Evolutionary conservation across 352 stramenopile species (phyloP).

Genomic region (Globisporangium mamillatum): DNA sequence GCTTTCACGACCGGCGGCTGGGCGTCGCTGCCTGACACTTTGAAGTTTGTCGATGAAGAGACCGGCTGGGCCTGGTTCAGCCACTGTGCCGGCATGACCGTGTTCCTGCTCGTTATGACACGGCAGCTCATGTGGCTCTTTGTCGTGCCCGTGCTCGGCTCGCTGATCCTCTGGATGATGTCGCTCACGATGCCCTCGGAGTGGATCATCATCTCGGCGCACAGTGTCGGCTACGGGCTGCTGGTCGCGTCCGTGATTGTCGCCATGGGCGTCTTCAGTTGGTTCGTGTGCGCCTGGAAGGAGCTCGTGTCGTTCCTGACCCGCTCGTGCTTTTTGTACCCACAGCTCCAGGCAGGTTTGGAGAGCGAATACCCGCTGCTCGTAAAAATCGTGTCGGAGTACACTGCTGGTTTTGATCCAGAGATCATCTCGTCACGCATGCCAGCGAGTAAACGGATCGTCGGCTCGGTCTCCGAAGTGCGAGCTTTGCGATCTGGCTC

Average conservation of each 20-base stretch:
- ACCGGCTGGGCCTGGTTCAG: conserved; percentile 87
- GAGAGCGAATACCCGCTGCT: conserved; percentile 74
- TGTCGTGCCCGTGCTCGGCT: conserved; percentile 60
- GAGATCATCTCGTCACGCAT: conserved; percentile 57
- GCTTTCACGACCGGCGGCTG: conserved; percentile 72
- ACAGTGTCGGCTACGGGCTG: conserved; percentile 74
- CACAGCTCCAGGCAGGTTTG: conserved; percentile 70
- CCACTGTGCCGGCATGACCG: conserved; percentile 71
- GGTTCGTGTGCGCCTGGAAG: conserved; percentile 74
- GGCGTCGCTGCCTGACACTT: conserved; percentile 69
- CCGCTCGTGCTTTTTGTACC: conserved; percentile 78
- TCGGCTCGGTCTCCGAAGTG: conserved; percentile 7
- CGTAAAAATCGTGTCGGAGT: conserved; percentile 81
- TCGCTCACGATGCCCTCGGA: conserved; percentile 66
- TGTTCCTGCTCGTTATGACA: conserved; percentile 78
- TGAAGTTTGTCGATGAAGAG: conserved; percentile 85
- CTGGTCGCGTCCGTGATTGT: conserved; percentile 70
- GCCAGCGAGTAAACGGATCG: conserved; percentile 23
- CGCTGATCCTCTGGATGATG: conserved; percentile 77
- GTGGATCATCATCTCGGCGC: conserved; percentile 84
- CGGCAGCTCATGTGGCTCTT: conserved; percentile 69
- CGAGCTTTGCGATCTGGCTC: background rate
- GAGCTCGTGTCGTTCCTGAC: conserved; percentile 81
- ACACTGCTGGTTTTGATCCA: conserved; percentile 76
- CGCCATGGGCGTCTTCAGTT: conserved; percentile 78